Conservation (phyloP, 129 eudicot species). For the Tagetes patula region DNA sequence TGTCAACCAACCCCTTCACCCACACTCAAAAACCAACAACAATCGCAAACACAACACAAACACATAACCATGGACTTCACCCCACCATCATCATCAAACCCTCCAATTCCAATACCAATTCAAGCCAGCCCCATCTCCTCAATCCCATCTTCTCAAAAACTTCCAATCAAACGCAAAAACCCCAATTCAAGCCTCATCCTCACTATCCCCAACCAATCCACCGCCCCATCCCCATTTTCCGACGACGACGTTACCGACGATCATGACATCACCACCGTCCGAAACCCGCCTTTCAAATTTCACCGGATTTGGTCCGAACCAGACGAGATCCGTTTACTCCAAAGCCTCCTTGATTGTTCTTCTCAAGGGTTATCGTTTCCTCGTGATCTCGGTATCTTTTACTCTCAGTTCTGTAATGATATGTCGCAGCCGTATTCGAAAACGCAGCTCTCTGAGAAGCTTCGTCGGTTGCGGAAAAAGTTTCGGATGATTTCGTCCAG, state of each 20-base stretch:
- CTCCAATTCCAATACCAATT: slow-evolving; percentile 26
- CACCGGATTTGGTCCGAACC: slow-evolving; percentile 80
- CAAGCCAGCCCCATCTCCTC: slow-evolving; percentile 34
- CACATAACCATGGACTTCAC: slow-evolving; percentile 60
- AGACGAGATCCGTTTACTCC: slow-evolving; percentile 77
- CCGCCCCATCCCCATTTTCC: neutral
- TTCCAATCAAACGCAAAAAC: slow-evolving; percentile 78
- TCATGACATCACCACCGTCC: neutral
- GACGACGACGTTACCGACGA: slow-evolving; percentile 6
- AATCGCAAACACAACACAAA: slow-evolving; percentile 1
- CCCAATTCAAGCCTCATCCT: slow-evolving; percentile 29
- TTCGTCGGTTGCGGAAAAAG: slow-evolving; percentile 66
- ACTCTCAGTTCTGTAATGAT: slow-evolving; percentile 39
- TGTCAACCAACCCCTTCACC: slow-evolving; percentile 35
- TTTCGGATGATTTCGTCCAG: slow-evolving; percentile 58
- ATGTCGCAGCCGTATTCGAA: slow-evolving; percentile 67
- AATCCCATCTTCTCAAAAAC: slow-evolving; percentile 45
- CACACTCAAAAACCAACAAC: slow-evolving; percentile 20
- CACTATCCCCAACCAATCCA: slow-evolving; percentile 28
- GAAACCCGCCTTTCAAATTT: slow-evolving; percentile 55
- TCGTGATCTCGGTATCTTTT: slow-evolving; percentile 51
- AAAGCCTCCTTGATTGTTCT: slow-evolving; percentile 49
- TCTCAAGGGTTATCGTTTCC: slow-evolving; percentile 53
- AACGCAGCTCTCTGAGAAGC: slow-evolving; percentile 78
- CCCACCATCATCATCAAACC: slow-evolving; percentile 38